Evolutionary conservation across 225 moss, liverwort and hornwort species (phyloP), one percentile per base, ranked within the genome.

Genomic region (Thuidium tamariscinum): DNA sequence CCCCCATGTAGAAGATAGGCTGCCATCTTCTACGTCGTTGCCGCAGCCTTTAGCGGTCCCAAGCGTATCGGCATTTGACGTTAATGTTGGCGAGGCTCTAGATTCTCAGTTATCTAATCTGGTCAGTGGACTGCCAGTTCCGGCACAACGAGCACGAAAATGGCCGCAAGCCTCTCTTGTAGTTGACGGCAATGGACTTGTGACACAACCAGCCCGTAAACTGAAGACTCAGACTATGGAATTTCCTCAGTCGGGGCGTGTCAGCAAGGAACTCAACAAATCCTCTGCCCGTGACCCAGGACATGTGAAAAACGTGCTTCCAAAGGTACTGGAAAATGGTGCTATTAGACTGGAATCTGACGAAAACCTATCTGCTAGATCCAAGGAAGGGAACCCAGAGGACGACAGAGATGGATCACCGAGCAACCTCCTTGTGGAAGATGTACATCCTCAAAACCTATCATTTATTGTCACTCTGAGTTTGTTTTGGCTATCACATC

Each of bases 341-440:
- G 68, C 74, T 59, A 74, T 80, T 79, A 88, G 83, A 88, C 21
- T 78, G 81, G 93, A 94, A 66, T 73, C 86, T 44, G 91, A 91
- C 23, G 83, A 88, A 75, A 63, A 52, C 71, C 82, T 79, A 22
- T 80, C 80, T 80, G 82, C 75, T 81, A 89, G 86, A 86, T 80
- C 89, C 61, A 92, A 88, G 85, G 92, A 92, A 76, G 73, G 81
- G 54, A 88, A 87, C 79, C 75, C 69, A 73, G 92, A 91, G 74
- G 88, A 92, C 59, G 90, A 88, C 80, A 85, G 85, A 64, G 90
- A 87, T 87, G 92, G 83, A 85, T 92, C 91, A 57, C 91, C 84
- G 32, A 94, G 85, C 83, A 78, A 84, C 80, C 89, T 94, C 72
- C 91, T 94, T 66, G 93, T 94, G 73, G 93, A 94, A 91, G 93